Percentiles rank a stretch among this genome's conserved stretches.
phyloP scores from a whole-genome alignment of 176 grass and related monocot genomes.

The Hordeum marinum region DNA sequence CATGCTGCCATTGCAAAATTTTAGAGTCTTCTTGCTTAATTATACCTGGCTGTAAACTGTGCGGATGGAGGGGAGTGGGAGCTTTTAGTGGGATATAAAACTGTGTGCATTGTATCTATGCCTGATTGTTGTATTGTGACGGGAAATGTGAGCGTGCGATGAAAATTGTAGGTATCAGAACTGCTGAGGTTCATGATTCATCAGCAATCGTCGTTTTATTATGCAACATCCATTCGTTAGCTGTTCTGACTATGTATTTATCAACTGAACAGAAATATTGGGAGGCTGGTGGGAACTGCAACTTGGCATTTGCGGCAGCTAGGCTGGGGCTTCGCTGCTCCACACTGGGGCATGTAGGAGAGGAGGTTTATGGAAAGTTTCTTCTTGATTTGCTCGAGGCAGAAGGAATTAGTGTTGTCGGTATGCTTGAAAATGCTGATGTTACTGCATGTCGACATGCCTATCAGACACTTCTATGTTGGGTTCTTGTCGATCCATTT shows the following conservation, averaged over 20 bases:
- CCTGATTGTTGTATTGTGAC: not conserved
- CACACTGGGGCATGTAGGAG: constrained; percentile 85
- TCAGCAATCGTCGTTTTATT: not conserved
- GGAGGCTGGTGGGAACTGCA: constrained; percentile 97
- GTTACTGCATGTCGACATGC: constrained; percentile 27
- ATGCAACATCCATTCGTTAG: not conserved
- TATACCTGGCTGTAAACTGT: not conserved
- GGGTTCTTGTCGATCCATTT: constrained; percentile 94
- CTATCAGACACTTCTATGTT: constrained; percentile 88
- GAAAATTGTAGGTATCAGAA: not conserved
- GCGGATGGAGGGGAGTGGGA: not conserved
- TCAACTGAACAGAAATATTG: constrained; percentile 64
- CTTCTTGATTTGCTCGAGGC: constrained; percentile 80
- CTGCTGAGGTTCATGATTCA: not conserved
- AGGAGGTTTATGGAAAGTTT: constrained; percentile 92
- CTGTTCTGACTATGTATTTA: constrained; percentile 15
- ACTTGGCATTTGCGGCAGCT: constrained; percentile 80
- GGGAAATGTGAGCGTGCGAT: not conserved
- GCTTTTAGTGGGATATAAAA: not conserved
- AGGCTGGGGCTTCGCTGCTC: constrained; percentile 74
- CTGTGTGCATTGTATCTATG: not conserved
- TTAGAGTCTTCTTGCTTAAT: not conserved
- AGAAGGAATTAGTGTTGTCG: constrained; percentile 67
- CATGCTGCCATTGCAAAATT: not conserved
- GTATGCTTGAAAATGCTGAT: constrained; percentile 71